phyloP scores from a whole-genome alignment of 108 stramenopile species.

The Epipyxis sp. region DNA sequence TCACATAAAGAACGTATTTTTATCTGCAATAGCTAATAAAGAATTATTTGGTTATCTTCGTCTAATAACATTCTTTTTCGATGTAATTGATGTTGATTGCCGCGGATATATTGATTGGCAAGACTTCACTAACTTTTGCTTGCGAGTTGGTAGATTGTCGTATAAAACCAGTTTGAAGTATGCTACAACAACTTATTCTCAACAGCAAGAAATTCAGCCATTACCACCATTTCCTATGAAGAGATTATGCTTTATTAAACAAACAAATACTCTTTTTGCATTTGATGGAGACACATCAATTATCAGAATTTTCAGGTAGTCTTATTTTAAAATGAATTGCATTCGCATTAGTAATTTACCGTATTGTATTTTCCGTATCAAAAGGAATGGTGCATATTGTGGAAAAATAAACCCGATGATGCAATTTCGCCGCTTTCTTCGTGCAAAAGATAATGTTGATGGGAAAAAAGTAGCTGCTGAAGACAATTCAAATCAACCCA shows the following conservation, averaged over 20 bases:
- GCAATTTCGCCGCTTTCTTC: too few relatives aligned
- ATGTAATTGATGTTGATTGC: conserved; percentile 9
- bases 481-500: too few relatives aligned
- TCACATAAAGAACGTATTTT: too few relatives aligned
- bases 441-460: too few relatives aligned
- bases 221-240: too few relatives aligned
- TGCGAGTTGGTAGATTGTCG: conserved; percentile 11
- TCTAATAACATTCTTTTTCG: not conserved
- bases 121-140: conserved; percentile 20
- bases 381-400: too few relatives aligned
- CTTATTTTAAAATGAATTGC: too few relatives aligned
- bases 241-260: too few relatives aligned
- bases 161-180: not conserved
- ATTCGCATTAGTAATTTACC: too few relatives aligned
- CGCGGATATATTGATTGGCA: conserved; percentile 3
- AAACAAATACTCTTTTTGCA: not conserved
- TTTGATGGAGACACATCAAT: not conserved
- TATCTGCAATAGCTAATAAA: not conserved
- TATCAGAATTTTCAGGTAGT: not conserved
- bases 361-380: too few relatives aligned
- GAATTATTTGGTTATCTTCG: not conserved
- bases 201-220: not conserved
- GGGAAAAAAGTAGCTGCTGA: too few relatives aligned
- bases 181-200: not conserved
- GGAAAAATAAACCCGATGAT: too few relatives aligned